Conservation (phyloP, 208 protist species). For the Acanthamoeba culbertsoni region DNA sequence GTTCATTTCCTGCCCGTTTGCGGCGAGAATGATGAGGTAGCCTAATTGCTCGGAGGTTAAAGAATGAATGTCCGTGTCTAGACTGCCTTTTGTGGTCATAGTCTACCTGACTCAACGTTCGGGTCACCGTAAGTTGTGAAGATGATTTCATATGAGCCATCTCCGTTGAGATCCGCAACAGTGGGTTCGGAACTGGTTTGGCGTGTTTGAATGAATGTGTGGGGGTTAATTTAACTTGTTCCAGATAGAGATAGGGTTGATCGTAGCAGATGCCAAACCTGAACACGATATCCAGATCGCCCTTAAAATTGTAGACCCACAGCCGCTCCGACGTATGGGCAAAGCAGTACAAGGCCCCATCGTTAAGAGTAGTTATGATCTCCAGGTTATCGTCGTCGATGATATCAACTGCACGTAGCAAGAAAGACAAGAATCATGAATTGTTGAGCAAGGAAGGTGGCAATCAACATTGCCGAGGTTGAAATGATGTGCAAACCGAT, state of each 20-base stretch:
- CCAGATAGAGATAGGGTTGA: too few relatives aligned
- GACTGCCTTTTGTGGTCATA: too few relatives aligned
- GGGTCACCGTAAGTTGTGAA: neutral
- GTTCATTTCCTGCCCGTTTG: neutral
- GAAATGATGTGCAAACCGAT: neutral
- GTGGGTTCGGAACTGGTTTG: neutral
- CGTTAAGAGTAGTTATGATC: neutral
- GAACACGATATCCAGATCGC: neutral
- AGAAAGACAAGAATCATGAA: neutral
- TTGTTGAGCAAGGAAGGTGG: neutral
- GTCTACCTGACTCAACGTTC: neutral
- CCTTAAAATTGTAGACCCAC: neutral
- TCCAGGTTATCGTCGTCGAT: neutral
- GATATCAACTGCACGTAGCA: neutral
- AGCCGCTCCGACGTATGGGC: neutral
- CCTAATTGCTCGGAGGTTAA: neutral
- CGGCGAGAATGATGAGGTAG: neutral
- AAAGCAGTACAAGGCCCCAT: neutral
- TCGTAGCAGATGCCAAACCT: neutral
- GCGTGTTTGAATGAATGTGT: too few relatives aligned
- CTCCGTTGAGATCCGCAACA: neutral
- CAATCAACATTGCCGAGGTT: too few relatives aligned
- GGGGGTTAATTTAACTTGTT: neutral
- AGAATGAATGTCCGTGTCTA: neutral
- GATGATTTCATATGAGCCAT: neutral